These are phyloP conservation scores for Volvariella volvacea DNA, from an alignment of 1,284 basidiomycete species.

Conservation along the genomic window DNA sequence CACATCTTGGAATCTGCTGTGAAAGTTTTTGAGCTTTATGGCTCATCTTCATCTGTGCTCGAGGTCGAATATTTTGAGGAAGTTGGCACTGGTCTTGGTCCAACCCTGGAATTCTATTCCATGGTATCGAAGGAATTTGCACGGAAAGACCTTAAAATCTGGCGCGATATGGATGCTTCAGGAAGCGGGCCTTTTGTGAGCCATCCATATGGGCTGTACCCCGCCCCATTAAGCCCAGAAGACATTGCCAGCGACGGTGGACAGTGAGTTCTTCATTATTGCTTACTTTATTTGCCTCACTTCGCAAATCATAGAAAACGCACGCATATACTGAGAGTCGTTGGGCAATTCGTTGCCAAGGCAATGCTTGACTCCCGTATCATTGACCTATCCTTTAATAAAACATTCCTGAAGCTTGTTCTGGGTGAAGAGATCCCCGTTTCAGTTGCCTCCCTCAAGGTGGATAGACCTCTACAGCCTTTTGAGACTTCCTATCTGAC, in stretches of 20 bases:
- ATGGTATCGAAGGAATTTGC: constrained; percentile 93
- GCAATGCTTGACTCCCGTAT: constrained; percentile 96
- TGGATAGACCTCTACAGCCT: constrained; percentile 26
- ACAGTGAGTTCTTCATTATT: constrained; percentile 45
- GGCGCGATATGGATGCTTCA: constrained; percentile 79
- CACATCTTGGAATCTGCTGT: constrained; percentile 96
- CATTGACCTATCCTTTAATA: constrained; percentile 93
- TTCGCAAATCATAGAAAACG: constrained; percentile 46
- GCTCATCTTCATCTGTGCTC: constrained; percentile 85
- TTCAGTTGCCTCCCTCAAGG: constrained; percentile 77
- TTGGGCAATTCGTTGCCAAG: constrained; percentile 98
- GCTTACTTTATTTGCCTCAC: too few relatives aligned
- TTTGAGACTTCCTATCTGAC: constrained; percentile 1
- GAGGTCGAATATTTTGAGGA: constrained; percentile 99
- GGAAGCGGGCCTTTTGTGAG: constrained; percentile 65
- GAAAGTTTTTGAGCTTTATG: constrained; percentile 97
- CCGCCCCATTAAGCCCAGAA: constrained; percentile 68
- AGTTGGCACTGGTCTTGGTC: constrained; percentile 95
- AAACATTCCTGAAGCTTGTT: constrained; percentile 84
- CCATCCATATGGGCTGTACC: constrained; percentile 85
- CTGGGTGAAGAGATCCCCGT: constrained; percentile 82
- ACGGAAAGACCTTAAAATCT: constrained; percentile 79
- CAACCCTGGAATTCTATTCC: constrained; percentile 98
- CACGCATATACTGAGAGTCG: constrained; percentile 79
- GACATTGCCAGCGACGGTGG: constrained; percentile 64